phyloP scores from a whole-genome alignment of 768 basidiomycete species.

The Amyloporia xantha region DNA sequence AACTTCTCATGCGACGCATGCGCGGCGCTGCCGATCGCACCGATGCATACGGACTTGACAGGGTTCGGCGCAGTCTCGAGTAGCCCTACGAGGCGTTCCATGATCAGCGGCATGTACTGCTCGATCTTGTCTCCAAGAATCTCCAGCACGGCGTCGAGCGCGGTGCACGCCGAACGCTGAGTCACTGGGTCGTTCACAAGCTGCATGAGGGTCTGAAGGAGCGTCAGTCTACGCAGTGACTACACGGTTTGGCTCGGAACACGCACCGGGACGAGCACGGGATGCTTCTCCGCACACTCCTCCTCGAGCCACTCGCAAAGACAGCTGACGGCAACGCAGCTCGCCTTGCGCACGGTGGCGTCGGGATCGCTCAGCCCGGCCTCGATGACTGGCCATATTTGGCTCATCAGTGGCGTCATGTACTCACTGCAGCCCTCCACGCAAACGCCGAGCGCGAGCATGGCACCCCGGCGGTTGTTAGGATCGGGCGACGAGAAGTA shows the following conservation, averaged over 20 bases:
- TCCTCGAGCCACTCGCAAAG: conserved; percentile 97
- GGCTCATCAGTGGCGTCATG: conserved; percentile 87
- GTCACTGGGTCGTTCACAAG: conserved; percentile 83
- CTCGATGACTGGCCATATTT: conserved; percentile 94
- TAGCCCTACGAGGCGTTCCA: conserved; percentile 86
- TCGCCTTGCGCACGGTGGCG: conserved; percentile 84
- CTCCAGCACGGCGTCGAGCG: conserved; percentile 93
- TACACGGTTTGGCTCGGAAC: not conserved
- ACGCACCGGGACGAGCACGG: conserved; percentile 77
- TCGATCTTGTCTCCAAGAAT: conserved; percentile 87
- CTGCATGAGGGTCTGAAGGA: conserved; percentile 78
- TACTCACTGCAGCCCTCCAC: conserved; percentile 98
- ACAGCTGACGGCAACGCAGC: conserved; percentile 94
- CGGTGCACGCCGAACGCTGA: conserved; percentile 91
- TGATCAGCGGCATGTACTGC: conserved; percentile 87
- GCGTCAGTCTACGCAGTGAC: not conserved
- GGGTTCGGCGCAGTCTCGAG: conserved; percentile 81
- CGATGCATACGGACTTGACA: conserved; percentile 92
- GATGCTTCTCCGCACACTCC: conserved; percentile 80
- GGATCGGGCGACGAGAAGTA: conserved; percentile 83
- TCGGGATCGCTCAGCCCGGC: conserved; percentile 81
- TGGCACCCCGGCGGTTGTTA: conserved; percentile 78
- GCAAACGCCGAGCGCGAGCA: conserved; percentile 91
- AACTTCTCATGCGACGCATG: conserved; percentile 92
- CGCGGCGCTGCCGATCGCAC: conserved; percentile 96